A percentile compares a stretch with the other conserved stretches of the same genome.
These are phyloP conservation scores for Eucommia ulmoides DNA, from an alignment of 257 asterid species.

Conservation along the genomic window DNA sequence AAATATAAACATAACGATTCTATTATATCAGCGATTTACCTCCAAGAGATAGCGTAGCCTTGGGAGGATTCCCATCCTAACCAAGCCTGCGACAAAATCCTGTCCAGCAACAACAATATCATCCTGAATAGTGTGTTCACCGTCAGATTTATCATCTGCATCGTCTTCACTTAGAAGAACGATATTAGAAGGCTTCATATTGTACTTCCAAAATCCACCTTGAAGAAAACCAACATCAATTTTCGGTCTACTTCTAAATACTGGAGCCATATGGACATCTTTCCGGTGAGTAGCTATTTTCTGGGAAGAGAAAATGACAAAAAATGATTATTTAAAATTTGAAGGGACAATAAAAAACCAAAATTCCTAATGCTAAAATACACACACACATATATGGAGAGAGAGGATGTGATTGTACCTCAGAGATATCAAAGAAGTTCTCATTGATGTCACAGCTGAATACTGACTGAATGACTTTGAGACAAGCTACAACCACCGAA, in stretches of 20 bases:
- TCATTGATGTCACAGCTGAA: constrained; percentile 64
- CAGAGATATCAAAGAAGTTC: constrained; percentile 42
- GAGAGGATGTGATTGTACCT: constrained; percentile 34
- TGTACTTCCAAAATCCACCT: constrained; percentile 99
- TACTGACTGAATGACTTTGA: constrained; percentile 58
- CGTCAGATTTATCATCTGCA: constrained; percentile 33
- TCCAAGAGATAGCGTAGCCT: constrained; percentile 73
- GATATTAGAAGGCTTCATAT: constrained; percentile 66
- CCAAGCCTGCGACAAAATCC: constrained; percentile 89
- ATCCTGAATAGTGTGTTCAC: constrained; percentile 70
- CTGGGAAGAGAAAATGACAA: too few species aligned
- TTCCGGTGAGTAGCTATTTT: constrained; percentile 33
- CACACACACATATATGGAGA: neutral
- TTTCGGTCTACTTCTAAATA: constrained; percentile 81
- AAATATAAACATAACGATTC: too few species aligned
- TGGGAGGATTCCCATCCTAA: constrained; percentile 83
- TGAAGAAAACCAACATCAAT: constrained; percentile 63
- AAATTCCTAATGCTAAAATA: neutral
- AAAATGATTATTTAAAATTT: too few species aligned
- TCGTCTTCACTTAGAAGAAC: constrained; percentile 25
- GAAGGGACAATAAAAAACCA: too few species aligned
- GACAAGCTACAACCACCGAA: constrained; percentile 79
- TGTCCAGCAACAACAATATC: constrained; percentile 79
- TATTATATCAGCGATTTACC: too few species aligned
- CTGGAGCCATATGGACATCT: constrained; percentile 72